Base-by-base conservation (phyloP, 2,329 filamentous ascomycete genomes). In the Pseudocercospora fuligena region DNA sequence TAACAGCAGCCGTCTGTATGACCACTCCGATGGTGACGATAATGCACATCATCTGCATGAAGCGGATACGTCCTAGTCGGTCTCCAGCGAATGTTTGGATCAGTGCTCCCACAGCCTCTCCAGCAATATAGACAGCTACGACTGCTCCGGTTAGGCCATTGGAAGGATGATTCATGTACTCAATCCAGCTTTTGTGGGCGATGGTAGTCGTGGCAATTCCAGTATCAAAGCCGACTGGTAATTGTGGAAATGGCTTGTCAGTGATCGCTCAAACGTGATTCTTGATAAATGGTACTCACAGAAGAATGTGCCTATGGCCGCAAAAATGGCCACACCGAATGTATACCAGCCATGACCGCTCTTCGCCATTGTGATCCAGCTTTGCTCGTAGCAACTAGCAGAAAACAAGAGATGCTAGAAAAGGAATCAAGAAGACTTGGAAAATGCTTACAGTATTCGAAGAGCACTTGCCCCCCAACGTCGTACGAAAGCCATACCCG, bases 151-250 rank as follows among this genome's bases (percentile, higher is more conserved):
- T 88, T 16, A 88, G 74, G 3, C 82, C 85, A 69, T 84, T 80
- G 2, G 84, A 86, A 2, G 86, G 86, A 58, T 85, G 73, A 12
- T 80, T 63, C 86, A 88, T 88, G 74, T 88, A 88, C 51, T 85
- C 80, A 53, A 86, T 82, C 86, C 86, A 88, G 72, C 85, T 87
- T 70, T 85, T 73, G 72, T 88, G 86, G 2, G 86, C 86, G 64
- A 88, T 88, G 21, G 86, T 88, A 16, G 86, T 88, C 12, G 86
- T 88, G 4, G 85, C 86, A 63, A 88, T 88, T 29, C 86, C 86
- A 0, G 86, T 87, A 73, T 88, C 86, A 66, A 88, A 87, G 2
- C 86, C 86, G 74, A 86, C 40, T 43, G 14, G 14, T n/a, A 6
- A 2, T 40, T 4, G 36, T 43, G 33, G 33, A 3, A 36, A 14